Conservation (phyloP, 257 asterid species). For the Capsicum chinense region DNA sequence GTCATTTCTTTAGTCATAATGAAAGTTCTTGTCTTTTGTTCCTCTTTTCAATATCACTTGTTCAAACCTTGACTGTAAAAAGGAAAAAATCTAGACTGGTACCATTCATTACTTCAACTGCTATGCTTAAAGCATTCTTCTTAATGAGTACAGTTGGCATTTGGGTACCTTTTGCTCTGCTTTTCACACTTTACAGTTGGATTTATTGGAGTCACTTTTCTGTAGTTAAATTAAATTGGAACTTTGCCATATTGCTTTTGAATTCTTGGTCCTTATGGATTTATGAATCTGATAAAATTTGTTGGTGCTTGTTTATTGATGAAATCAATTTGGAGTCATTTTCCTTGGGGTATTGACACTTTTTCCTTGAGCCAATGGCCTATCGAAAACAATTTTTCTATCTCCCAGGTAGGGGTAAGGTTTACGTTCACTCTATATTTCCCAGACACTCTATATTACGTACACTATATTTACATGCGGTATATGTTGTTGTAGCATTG, state of each 20-base stretch:
- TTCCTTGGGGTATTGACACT: too few relatives aligned
- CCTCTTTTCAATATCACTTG: conserved; percentile 23
- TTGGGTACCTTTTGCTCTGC: background rate
- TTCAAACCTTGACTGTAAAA: conserved; percentile 30
- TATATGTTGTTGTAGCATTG: background rate
- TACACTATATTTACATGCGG: too few relatives aligned
- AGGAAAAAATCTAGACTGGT: background rate
- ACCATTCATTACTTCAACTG: conserved; percentile 16
- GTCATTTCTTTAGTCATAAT: conserved; percentile 22
- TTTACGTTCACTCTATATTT: too few relatives aligned
- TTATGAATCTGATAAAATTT: background rate
- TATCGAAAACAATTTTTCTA: background rate
- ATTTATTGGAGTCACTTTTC: conserved; percentile 12
- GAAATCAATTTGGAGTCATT: background rate
- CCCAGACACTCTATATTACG: too few relatives aligned
- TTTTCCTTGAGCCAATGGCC: background rate
- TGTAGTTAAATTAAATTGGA: background rate
- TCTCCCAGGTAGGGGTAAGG: too few relatives aligned
- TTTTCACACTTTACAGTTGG: conserved; percentile 32
- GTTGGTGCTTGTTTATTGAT: background rate
- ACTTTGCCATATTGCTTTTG: background rate
- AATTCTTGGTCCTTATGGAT: background rate
- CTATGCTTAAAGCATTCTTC: conserved; percentile 21
- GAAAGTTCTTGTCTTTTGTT: conserved; percentile 13
- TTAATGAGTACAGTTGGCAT: conserved; percentile 23